phyloP scores from a whole-genome alignment of 1,139 yeast species.

The Candida glucosophila region DNA sequence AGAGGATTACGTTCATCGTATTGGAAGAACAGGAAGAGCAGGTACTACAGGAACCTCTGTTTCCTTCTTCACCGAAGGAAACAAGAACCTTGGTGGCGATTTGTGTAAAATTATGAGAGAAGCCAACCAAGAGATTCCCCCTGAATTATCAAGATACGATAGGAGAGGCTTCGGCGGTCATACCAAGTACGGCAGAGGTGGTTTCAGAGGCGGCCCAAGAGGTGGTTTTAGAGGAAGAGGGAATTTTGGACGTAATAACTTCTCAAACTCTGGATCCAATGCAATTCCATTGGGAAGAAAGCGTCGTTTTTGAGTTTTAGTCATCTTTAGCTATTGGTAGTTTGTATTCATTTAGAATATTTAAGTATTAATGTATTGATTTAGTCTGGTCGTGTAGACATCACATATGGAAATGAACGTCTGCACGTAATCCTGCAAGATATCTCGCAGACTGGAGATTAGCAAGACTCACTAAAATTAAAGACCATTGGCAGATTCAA shows the following conservation, averaged over 20 bases:
- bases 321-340: no score
- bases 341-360: no score
- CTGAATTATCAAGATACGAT: conserved; percentile 49
- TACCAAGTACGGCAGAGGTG: conserved; percentile 48
- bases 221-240: conserved; percentile 28
- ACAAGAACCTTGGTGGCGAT: conserved; percentile 84
- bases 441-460: no score
- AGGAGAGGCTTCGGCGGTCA: conserved; percentile 46
- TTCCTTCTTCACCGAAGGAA: conserved; percentile 85
- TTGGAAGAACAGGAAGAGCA: conserved; percentile 99
- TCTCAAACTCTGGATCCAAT: conserved; percentile 23
- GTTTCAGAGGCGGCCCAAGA: conserved; percentile 51
- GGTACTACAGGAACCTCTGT: conserved; percentile 94
- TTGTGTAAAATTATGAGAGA: conserved; percentile 86
- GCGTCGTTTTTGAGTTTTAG: no score
- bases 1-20: conserved; percentile 94
- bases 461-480: no score
- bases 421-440: no score
- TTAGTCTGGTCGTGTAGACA: no score
- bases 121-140: conserved; percentile 85
- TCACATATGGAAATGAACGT: no score
- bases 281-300: conserved; percentile 19
- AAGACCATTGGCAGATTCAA: no score
- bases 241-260: conserved; percentile 18
- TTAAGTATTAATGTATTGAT: no score